phyloP scores from a whole-genome alignment of 2,329 filamentous ascomycete genomes.

The Alternaria alternata region DNA sequence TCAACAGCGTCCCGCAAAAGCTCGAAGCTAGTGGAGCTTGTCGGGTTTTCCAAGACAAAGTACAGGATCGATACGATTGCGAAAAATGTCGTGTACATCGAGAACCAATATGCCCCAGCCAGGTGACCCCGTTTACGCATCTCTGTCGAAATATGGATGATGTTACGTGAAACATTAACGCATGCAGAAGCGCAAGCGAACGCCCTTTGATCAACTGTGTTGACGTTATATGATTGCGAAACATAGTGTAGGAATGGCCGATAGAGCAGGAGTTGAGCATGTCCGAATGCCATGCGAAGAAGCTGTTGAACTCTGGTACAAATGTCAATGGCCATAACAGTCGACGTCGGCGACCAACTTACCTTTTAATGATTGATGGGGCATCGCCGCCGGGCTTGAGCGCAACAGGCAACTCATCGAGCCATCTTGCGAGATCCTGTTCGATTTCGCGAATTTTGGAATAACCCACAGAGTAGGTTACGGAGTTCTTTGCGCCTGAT shows the following conservation, averaged over 20 bases:
- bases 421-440: conserved; percentile 68
- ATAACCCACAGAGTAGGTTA: conserved; percentile 69
- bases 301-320: conserved; percentile 70
- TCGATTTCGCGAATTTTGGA: conserved; percentile 71
- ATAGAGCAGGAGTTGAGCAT: conserved; percentile 84
- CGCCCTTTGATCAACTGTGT: conserved; percentile 73
- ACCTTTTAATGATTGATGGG: conserved; percentile 77
- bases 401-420: conserved; percentile 73
- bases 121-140: conserved; percentile 78
- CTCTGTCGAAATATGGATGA: conserved; percentile 80
- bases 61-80: conserved; percentile 81
- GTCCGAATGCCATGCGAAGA: conserved; percentile 79
- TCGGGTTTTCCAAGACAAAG: conserved; percentile 81
- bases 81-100: conserved; percentile 84
- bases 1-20: conserved; percentile 85
- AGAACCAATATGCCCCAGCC: conserved; percentile 88
- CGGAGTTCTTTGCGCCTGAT: conserved; percentile 48
- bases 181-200: conserved; percentile 77
- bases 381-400: conserved; percentile 83
- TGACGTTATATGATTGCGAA: conserved; percentile 64
- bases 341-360: conserved; percentile 47
- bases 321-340: background rate
- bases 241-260: conserved; percentile 85
- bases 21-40: conserved; percentile 76
- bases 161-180: conserved; percentile 73